Conservation (phyloP, 2,329 filamentous ascomycete genomes). For the Apiospora arundinis region DNA sequence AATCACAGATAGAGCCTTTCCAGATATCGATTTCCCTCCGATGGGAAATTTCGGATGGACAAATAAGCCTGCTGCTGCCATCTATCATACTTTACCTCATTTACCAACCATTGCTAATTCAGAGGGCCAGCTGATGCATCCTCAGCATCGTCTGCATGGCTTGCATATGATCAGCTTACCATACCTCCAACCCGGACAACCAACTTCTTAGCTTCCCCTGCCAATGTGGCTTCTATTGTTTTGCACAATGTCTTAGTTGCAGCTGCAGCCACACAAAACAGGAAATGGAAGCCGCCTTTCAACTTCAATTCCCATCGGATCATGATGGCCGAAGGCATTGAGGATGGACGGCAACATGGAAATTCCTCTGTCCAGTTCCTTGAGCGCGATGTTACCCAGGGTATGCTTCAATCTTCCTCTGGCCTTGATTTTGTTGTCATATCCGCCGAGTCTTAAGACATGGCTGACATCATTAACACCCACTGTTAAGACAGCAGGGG, state of each 20-base stretch:
- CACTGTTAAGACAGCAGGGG: not conserved
- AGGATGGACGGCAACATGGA: not conserved
- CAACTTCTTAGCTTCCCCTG: not conserved
- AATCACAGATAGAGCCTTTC: not conserved
- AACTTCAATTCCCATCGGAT: not conserved
- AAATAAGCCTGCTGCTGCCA: not conserved
- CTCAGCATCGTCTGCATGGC: not conserved
- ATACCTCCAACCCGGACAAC: not conserved
- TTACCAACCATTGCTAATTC: not conserved
- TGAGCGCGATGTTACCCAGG: constrained; percentile 10
- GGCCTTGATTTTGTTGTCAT: constrained; percentile 7
- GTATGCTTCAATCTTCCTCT: not conserved
- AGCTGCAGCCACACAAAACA: constrained; percentile 6
- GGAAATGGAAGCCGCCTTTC: constrained; percentile 6
- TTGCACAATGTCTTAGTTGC: constrained; percentile 12
- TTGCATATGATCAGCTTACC: constrained; percentile 3
- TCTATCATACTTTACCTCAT: not conserved
- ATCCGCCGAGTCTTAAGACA: constrained; percentile 10
- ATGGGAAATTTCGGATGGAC: constrained; percentile 4
- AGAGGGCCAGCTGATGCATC: constrained; percentile 7
- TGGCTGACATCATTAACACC: constrained; percentile 19
- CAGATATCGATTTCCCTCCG: not conserved
- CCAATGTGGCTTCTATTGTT: constrained; percentile 16
- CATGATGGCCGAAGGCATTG: not conserved
- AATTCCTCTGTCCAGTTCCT: not conserved